phyloP scores from a whole-genome alignment of 495 filamentous ascomycete genomes.

The Echria macrotheca region DNA sequence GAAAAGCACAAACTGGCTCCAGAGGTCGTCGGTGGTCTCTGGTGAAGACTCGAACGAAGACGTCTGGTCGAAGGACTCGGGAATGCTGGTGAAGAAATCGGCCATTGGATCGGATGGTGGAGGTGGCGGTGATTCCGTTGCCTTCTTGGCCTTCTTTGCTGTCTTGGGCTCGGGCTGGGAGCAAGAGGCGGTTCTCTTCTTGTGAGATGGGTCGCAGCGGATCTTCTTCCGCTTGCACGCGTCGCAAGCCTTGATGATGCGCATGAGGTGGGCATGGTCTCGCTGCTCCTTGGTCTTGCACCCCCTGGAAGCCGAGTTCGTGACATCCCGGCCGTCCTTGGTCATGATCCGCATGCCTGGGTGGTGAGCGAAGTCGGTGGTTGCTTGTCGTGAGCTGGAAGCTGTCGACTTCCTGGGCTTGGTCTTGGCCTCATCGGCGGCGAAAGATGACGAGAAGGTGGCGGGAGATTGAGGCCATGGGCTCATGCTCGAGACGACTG shows the following conservation, averaged over 20 bases:
- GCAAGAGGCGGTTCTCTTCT: conserved; percentile 34
- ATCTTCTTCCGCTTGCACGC: conserved; percentile 50
- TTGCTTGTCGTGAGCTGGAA: conserved; percentile 23
- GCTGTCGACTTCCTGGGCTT: conserved; percentile 14
- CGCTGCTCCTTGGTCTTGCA: conserved; percentile 58
- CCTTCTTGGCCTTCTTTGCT: conserved; percentile 37
- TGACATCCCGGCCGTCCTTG: conserved; percentile 51
- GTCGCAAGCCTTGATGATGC: conserved; percentile 55
- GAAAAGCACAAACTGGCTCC: conserved; percentile 38
- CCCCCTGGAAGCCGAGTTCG: conserved; percentile 50
- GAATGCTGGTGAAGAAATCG: conserved; percentile 14
- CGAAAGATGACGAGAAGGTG: conserved; percentile 17
- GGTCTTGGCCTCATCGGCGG: conserved; percentile 12
- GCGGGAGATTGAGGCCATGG: conserved; percentile 34
- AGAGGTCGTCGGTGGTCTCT: conserved; percentile 22
- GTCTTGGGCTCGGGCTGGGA: conserved; percentile 28
- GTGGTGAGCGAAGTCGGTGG: conserved; percentile 40
- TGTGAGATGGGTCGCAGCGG: conserved; percentile 48
- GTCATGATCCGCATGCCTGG: conserved; percentile 57
- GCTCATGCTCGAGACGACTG: conserved; percentile 33
- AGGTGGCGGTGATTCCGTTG: conserved; percentile 20
- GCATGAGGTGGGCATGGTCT: conserved; percentile 54
- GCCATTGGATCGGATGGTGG: conserved; percentile 4
- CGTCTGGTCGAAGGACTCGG: conserved; percentile 15
- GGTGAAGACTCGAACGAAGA: conserved; percentile 12